These are phyloP conservation scores for Arachnomyces sp. DNA, from an alignment of 2,329 filamentous ascomycete genomes.

Conservation along the genomic window DNA sequence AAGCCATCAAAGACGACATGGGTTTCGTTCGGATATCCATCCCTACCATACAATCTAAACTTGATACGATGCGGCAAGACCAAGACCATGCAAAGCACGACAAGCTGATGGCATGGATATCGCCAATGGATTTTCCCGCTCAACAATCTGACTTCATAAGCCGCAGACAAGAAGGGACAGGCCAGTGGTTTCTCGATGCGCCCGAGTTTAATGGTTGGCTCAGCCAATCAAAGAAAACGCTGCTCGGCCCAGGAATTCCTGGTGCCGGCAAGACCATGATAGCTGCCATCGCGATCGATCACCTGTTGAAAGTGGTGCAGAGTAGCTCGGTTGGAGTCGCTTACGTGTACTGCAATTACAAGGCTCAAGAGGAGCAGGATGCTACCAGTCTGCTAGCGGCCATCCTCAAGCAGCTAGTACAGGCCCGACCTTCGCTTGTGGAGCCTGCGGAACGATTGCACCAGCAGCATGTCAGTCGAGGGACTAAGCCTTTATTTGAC, in stretches of 20 bases:
- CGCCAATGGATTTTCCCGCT: too few relatives aligned
- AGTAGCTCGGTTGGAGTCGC: background rate
- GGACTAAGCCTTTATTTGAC: constrained; percentile 2
- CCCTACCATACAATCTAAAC: too few relatives aligned
- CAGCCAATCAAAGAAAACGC: background rate
- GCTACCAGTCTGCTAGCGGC: constrained; percentile 1
- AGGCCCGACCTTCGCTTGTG: background rate
- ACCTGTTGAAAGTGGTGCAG: constrained; percentile 2
- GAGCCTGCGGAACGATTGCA: constrained; percentile 6
- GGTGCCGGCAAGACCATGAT: constrained; percentile 13
- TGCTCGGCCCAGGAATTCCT: constrained; percentile 8
- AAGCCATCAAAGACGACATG: too few relatives aligned
- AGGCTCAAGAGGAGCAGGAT: background rate
- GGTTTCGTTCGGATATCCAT: too few relatives aligned
- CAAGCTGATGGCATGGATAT: too few relatives aligned
- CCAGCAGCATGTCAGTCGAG: constrained; percentile 1
- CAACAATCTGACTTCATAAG: constrained; percentile 36
- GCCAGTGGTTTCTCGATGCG: constrained; percentile 41
- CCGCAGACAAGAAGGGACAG: constrained; percentile 35
- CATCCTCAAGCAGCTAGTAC: constrained; percentile 1
- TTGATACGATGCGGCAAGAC: too few relatives aligned
- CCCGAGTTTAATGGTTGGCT: constrained; percentile 21
- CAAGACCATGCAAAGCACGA: too few relatives aligned
- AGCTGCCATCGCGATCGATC: constrained; percentile 8
- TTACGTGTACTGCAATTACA: constrained; percentile 2